Percentiles rank a stretch among this genome's conserved stretches.
These are phyloP conservation scores for Globisporangium cylindrosporum DNA, from an alignment of 352 stramenopile genomes.

Conservation along the genomic window DNA sequence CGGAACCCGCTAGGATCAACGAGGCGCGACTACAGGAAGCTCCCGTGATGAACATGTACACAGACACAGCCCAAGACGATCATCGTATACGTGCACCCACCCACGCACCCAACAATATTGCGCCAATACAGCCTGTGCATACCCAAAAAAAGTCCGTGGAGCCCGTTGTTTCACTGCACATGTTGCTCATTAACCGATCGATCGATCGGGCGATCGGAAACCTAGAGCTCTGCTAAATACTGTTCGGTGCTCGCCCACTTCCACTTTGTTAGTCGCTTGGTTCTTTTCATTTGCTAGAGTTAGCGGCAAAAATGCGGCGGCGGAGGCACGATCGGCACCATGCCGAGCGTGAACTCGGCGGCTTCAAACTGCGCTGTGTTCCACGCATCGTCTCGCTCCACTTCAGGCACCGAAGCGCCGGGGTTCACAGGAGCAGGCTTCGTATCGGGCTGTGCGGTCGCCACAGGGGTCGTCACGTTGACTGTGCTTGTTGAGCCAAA, in stretches of 20 bases:
- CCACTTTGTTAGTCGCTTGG: too few species aligned
- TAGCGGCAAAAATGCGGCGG: constrained; percentile 52
- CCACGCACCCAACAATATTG: too few species aligned
- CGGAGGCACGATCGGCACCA: constrained; percentile 60
- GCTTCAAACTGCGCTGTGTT: constrained; percentile 59
- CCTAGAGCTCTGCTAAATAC: not conserved
- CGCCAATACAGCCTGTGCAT: too few species aligned
- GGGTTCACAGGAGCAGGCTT: not conserved
- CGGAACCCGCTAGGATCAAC: not conserved
- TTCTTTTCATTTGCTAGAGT: not conserved
- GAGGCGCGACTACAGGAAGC: constrained; percentile 10
- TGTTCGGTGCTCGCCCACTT: too few species aligned
- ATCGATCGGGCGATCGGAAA: too few species aligned
- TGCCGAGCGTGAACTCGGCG: constrained; percentile 47
- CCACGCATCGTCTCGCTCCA: constrained; percentile 52
- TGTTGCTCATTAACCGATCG: too few species aligned
- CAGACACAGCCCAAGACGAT: too few species aligned
- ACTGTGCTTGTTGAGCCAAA: constrained; percentile 2
- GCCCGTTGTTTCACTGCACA: too few species aligned
- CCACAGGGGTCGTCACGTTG: constrained; percentile 2
- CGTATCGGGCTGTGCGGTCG: constrained; percentile 1
- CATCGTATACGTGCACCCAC: too few species aligned
- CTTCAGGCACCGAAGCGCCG: not conserved
- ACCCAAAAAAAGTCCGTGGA: too few species aligned
- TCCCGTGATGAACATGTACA: not conserved